A percentile compares a stretch with the other conserved stretches of the same genome.
These are phyloP conservation scores for Eucalyptus pauciflora DNA, from an alignment of 345 rosid genomes.

Conservation along the genomic window DNA sequence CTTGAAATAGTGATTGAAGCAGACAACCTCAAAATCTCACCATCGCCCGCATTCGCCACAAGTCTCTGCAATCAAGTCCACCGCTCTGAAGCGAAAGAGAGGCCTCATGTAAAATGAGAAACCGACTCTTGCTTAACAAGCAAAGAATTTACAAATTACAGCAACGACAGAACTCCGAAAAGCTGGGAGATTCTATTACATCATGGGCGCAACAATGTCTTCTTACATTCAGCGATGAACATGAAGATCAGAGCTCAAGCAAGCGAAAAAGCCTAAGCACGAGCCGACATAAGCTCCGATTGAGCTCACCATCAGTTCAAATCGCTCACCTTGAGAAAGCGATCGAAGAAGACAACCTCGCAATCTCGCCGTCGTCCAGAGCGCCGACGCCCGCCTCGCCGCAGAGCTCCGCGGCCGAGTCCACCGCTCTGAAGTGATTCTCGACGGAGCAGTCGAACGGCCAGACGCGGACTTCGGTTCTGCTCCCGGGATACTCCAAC, in stretches of 20 bases:
- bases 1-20: slow-evolving; percentile 45
- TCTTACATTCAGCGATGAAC: neutral
- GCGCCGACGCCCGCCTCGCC: slow-evolving; percentile 25
- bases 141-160: neutral
- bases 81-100: slow-evolving; percentile 26
- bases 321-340: slow-evolving; percentile 52
- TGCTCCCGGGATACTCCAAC: neutral
- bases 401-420: slow-evolving; percentile 37
- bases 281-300: neutral
- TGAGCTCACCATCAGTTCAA: neutral
- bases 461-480: slow-evolving; percentile 24
- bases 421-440: slow-evolving; percentile 52
- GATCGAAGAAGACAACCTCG: slow-evolving; percentile 37
- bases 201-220: neutral
- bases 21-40: slow-evolving; percentile 23
- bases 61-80: slow-evolving; percentile 38
- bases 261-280: neutral
- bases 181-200: neutral
- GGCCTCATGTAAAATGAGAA: neutral
- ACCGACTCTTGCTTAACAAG: neutral
- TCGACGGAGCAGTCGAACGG: slow-evolving; percentile 53
- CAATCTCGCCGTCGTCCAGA: slow-evolving; percentile 19
- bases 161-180: neutral
- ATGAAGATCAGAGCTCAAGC: neutral
- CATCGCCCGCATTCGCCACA: slow-evolving; percentile 34